Base-by-base conservation (phyloP, 192 early-diverging fungal genomes). In the Gaertneriomyces sp. region DNA sequence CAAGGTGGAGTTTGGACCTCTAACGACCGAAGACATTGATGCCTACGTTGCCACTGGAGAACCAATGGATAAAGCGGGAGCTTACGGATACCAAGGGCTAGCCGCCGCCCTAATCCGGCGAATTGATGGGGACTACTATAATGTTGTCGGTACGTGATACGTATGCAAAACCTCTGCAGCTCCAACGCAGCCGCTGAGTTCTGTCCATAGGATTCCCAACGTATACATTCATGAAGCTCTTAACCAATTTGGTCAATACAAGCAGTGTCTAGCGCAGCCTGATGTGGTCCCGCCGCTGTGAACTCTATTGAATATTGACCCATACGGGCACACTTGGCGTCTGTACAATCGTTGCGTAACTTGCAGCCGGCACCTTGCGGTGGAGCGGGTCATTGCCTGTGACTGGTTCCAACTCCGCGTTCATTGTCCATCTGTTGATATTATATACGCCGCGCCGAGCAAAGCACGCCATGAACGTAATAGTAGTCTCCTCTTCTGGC, bases 61-160 rank as follows among this genome's bases (percentile, higher is more conserved):
- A 54, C 85, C 85, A 6, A 75, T 82, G 76, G 55, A 61, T 16
- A 69, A 80, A 47, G 74, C 93, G 20, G 94, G 92, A 7, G 82
- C 79, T 11, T 95, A 95, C 66, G 93, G 90, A 6, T 92, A 92
- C 64, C 93, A 95, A 76, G 85, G 85, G 9, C 72, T 83, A 45
- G 91, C 87, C 8, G 64, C 86, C 40, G 74, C 87, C 57, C 84
- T 95, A 53, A 79, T 93, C 40, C 77, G 82, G 60, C 70, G 79
- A 33, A 91, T 95, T 45, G 60, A 87, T 6, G 93, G 93, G 16
- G 90, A 90, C 66, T 91, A 83, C 45, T 95, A 91, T 85, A 95
- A 92, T 63, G 89, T 93, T 44, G 84, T 90, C 70, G 75, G 87
- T 67, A 52, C 0, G 61, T 38, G 33, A 16, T 6, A 49, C 47